Base-by-base conservation (phyloP, 331 rosid species). In the Malus hybrid region DNA sequence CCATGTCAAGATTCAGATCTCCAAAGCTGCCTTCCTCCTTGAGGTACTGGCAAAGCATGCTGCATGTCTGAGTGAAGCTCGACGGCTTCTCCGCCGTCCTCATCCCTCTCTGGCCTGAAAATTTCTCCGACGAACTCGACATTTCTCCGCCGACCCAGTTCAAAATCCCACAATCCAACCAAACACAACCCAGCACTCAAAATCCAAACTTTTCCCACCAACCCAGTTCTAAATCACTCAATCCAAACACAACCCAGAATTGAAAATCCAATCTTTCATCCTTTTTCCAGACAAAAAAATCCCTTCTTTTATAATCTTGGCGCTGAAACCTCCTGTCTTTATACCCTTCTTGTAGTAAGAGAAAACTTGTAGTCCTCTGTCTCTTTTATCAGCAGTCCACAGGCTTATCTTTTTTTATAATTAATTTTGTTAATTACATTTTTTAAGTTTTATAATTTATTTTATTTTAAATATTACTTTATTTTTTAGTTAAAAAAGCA, bases 11-110 rank as follows among this genome's bases (percentile, higher is more conserved):
- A 32, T 73, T 82, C 14, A 89, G 86, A 76, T 79, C 86, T 66
- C 89, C 89, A 9, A 85, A 80, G 52, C 57, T 70, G 1, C 85
- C 89, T 1, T 75, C 88, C 58, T 84, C 89, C 66, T 84, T 92
- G 53, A 92, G 74, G 75, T 79, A 89, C 77, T 87, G 97, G 68
- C 87, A 82, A 72, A 92, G 61, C 44, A 84, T 65, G 50, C 66
- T 85, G 42, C 97, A 90, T 53, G 84, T 92, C 70, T 85, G 89
- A 30, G 88, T 84, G 78, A 92, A 92, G 7, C 80, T 70, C 16
- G 84, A 42, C 73, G 83, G 60, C 74, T 85, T 89, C 78, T 85
- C 94, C 75, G 75, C 36, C 46, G 20, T 46, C 73, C 77, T 85
- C 32, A 60, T 78, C 78, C 72, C 42, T 68, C 55, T 89, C 72